Percentiles rank a stretch among this genome's conserved stretches.
Evolutionary conservation across 2,329 filamentous ascomycete species (phyloP).

Genomic region (Fusarium incarnatum): DNA sequence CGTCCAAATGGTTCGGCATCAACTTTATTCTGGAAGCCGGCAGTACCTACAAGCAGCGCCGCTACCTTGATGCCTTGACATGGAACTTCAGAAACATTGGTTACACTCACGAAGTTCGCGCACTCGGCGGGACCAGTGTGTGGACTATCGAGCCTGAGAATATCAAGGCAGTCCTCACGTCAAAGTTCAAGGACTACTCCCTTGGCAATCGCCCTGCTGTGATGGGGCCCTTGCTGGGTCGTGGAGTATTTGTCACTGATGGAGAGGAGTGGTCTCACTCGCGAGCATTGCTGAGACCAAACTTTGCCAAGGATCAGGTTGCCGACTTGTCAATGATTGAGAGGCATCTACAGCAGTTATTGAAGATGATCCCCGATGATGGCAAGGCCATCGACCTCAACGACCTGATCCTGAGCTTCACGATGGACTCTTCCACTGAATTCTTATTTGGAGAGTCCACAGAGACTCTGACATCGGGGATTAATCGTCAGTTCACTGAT

Average conservation of each 20-base stretch:
- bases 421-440: conserved; percentile 3
- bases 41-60: neutral
- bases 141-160: conserved; percentile 8
- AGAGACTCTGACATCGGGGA: neutral
- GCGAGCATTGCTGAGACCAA: conserved; percentile 1
- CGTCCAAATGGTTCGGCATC: neutral
- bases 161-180: conserved; percentile 5
- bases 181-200: conserved; percentile 12
- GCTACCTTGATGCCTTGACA: neutral
- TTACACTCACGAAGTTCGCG: neutral
- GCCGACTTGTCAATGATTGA: neutral
- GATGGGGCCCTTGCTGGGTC: neutral
- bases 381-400: neutral
- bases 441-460: conserved; percentile 13
- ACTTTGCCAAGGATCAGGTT: conserved; percentile 3
- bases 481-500: neutral
- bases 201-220: neutral
- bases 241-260: conserved; percentile 4
- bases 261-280: conserved; percentile 10
- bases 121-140: neutral
- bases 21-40: neutral
- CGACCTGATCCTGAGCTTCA: neutral
- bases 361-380: neutral
- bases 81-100: neutral
- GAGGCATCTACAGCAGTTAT: neutral